These are phyloP conservation scores for Ustilago bromivora DNA, from an alignment of 1,284 basidiomycete species.

Conservation along the genomic window DNA sequence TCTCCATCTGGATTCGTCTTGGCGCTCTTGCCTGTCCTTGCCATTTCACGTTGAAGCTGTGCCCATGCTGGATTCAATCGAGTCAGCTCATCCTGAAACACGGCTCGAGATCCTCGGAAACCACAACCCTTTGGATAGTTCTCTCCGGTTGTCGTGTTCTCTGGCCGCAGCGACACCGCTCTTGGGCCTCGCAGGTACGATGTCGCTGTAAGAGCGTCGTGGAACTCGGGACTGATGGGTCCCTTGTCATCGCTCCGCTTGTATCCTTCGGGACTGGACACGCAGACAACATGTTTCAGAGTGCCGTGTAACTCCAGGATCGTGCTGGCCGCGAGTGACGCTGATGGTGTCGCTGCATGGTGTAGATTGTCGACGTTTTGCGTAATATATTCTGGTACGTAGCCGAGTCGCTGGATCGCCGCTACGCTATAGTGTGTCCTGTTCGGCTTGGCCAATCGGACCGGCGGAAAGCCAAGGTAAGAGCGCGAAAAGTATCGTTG, in stretches of 20 bases:
- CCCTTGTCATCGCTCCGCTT: not conserved
- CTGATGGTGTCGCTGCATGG: conserved; percentile 59
- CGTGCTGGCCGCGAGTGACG: conserved; percentile 46
- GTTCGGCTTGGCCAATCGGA: conserved; percentile 65
- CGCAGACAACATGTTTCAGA: conserved; percentile 40
- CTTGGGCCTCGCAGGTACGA: conserved; percentile 44
- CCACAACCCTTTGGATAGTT: conserved; percentile 60
- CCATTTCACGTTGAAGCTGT: conserved; percentile 55
- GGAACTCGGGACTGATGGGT: conserved; percentile 23
- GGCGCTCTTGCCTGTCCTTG: conserved; percentile 50
- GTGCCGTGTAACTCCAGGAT: conserved; percentile 69
- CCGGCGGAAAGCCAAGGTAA: conserved; percentile 66
- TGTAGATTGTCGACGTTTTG: conserved; percentile 69
- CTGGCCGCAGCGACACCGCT: conserved; percentile 29
- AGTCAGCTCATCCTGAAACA: conserved; percentile 63
- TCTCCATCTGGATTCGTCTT: conserved; percentile 70
- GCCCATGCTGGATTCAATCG: conserved; percentile 65
- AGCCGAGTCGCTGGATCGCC: conserved; percentile 61
- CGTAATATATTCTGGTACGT: conserved; percentile 63
- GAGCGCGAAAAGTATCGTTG: conserved; percentile 68
- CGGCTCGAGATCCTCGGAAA: conserved; percentile 56
- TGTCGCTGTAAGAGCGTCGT: conserved; percentile 29
- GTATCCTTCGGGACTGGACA: conserved; percentile 16
- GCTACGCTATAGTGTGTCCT: conserved; percentile 64
- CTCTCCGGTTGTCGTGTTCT: conserved; percentile 47